Percentiles rank a stretch among this genome's conserved stretches.
These are phyloP conservation scores for Backusella sp. DNA, from an alignment of 192 early-diverging fungal species.

Conservation along the genomic window DNA sequence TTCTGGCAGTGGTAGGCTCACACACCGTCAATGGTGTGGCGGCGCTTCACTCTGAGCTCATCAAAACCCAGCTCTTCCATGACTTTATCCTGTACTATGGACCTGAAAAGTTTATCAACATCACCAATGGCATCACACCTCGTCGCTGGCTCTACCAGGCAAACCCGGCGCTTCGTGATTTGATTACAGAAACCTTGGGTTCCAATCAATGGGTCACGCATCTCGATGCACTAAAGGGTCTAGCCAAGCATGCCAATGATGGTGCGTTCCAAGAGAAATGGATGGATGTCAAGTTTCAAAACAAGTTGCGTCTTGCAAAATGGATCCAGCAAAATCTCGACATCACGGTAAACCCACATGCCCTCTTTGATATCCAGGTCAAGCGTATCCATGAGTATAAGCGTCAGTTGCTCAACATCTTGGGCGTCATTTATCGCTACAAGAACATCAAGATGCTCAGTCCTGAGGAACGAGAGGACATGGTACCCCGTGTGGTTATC, in stretches of 20 bases:
- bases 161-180: conserved; percentile 79
- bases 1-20: conserved; percentile 88
- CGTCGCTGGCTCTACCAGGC: conserved; percentile 98
- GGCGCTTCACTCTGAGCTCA: conserved; percentile 78
- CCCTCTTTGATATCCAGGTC: conserved; percentile 96
- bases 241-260: conserved; percentile 66
- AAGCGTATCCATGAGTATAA: conserved; percentile 99
- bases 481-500: conserved; percentile 84
- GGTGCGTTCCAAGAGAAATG: conserved; percentile 76
- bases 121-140: conserved; percentile 97
- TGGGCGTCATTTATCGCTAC: conserved; percentile 96
- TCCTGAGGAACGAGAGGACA: conserved; percentile 61
- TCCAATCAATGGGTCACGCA: conserved; percentile 78
- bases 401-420: conserved; percentile 98
- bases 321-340: conserved; percentile 71
- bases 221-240: conserved; percentile 59
- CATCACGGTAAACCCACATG: conserved; percentile 78
- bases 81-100: conserved; percentile 92
- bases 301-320: conserved; percentile 90
- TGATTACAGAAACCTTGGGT: conserved; percentile 85
- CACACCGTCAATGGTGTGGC: conserved; percentile 99
- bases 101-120: conserved; percentile 87
- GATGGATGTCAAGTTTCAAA: conserved; percentile 87
- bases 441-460: conserved; percentile 78
- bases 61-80: conserved; percentile 80